phyloP scores from a whole-genome alignment of 495 filamentous ascomycete genomes.

The Usnea hakonensis region DNA sequence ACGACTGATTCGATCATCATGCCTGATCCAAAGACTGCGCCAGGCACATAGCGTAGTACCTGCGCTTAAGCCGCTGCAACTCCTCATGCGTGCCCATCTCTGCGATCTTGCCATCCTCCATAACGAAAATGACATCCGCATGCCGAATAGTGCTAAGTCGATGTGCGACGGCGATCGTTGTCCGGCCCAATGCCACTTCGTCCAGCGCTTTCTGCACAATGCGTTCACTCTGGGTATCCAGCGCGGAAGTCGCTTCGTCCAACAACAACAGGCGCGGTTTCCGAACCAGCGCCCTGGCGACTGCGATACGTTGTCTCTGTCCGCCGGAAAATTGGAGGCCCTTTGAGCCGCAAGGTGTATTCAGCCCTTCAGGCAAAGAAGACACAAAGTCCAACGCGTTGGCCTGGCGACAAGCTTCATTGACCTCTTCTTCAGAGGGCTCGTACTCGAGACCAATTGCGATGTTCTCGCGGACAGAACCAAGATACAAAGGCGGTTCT shows the following conservation, averaged over 20 bases:
- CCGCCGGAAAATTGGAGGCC: conserved; percentile 64
- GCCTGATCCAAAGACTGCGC: background rate
- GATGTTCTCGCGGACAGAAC: conserved; percentile 46
- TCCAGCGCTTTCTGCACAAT: conserved; percentile 64
- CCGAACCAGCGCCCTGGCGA: conserved; percentile 68
- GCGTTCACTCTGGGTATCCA: conserved; percentile 67
- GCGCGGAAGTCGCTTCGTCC: conserved; percentile 70
- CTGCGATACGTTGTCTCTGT: conserved; percentile 67
- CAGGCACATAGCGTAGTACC: background rate
- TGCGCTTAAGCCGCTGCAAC: conserved; percentile 35
- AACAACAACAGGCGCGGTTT: conserved; percentile 63
- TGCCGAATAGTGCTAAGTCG: conserved; percentile 65
- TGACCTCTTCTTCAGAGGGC: conserved; percentile 44
- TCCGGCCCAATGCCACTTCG: conserved; percentile 50
- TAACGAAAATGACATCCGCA: conserved; percentile 68
- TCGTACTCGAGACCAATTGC: conserved; percentile 39
- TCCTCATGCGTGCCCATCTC: conserved; percentile 64
- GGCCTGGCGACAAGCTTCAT: conserved; percentile 49
- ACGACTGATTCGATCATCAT: too few species aligned
- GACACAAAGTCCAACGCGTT: conserved; percentile 56
- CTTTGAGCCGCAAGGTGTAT: conserved; percentile 54
- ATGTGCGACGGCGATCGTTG: conserved; percentile 73
- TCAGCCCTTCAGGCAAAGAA: conserved; percentile 50
- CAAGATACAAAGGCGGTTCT: conserved; percentile 55
- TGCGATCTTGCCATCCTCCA: conserved; percentile 58